These are phyloP conservation scores for Salix viminalis DNA, from an alignment of 345 rosid genomes.

Conservation along the genomic window DNA sequence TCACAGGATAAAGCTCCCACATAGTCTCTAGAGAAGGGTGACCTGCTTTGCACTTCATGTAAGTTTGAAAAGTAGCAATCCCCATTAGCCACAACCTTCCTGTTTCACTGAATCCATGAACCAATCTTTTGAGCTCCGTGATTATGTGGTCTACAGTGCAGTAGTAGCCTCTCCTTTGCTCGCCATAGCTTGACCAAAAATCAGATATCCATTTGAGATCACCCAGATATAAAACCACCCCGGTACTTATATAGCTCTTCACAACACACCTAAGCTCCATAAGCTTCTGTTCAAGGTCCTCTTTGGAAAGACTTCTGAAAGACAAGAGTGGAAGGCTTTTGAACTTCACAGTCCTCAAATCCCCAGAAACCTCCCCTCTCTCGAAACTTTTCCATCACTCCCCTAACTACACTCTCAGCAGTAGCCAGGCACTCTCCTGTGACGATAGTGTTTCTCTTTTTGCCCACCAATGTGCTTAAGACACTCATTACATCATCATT, in stretches of 20 bases:
- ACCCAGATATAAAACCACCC: slow-evolving; percentile 55
- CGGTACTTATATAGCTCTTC: slow-evolving; percentile 40
- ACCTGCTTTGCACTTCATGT: slow-evolving; percentile 59
- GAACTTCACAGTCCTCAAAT: slow-evolving; percentile 41
- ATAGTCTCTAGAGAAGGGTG: slow-evolving; percentile 51
- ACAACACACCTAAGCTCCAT: slow-evolving; percentile 46
- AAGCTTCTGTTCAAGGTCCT: slow-evolving; percentile 54
- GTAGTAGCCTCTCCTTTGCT: slow-evolving; percentile 43
- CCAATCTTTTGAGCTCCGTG: slow-evolving; percentile 51
- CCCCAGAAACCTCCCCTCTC: slow-evolving; percentile 43
- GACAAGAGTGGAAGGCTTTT: slow-evolving; percentile 52
- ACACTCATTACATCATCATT: slow-evolving; percentile 42
- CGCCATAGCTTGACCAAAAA: slow-evolving; percentile 48
- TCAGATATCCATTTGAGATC: slow-evolving; percentile 58
- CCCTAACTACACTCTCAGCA: slow-evolving; percentile 44
- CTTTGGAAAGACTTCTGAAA: slow-evolving; percentile 42
- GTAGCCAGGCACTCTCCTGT: slow-evolving; percentile 43
- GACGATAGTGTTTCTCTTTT: slow-evolving; percentile 48
- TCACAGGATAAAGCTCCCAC: slow-evolving; percentile 58
- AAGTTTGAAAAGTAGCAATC: slow-evolving; percentile 44
- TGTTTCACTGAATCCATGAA: slow-evolving; percentile 35
- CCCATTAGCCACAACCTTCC: slow-evolving; percentile 52
- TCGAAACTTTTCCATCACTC: slow-evolving; percentile 49
- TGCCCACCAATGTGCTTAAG: slow-evolving; percentile 32
- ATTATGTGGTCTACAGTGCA: slow-evolving; percentile 44